Conservation (phyloP, 495 filamentous ascomycete species). For the Cercophora sp. region DNA sequence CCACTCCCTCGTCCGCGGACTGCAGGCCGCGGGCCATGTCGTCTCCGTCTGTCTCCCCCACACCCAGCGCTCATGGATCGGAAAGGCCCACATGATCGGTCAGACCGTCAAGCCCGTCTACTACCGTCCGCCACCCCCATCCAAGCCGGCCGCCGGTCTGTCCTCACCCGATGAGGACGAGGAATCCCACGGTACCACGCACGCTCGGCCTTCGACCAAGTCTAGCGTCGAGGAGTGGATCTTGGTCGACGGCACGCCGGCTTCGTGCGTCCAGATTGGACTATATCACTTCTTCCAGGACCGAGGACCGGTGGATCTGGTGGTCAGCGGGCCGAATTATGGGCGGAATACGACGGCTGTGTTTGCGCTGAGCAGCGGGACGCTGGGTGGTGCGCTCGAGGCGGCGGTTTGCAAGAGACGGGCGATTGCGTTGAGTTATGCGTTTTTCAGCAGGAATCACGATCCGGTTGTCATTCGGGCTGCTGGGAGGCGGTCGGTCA, state of each 20-base stretch:
- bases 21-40: constrained; percentile 72
- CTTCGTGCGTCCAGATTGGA: constrained; percentile 84
- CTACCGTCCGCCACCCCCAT: constrained; percentile 66
- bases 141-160: constrained; percentile 35
- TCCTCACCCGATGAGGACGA: constrained; percentile 12
- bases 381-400: constrained; percentile 87
- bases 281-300: constrained; percentile 82
- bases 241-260: constrained; percentile 83
- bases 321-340: constrained; percentile 91
- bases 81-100: constrained; percentile 91
- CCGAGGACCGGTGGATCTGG: constrained; percentile 74
- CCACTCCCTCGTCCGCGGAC: constrained; percentile 73
- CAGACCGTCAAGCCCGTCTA: constrained; percentile 82
- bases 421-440: constrained; percentile 80
- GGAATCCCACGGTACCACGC: constrained; percentile 54
- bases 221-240: constrained; percentile 82
- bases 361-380: constrained; percentile 86
- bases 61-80: constrained; percentile 93
- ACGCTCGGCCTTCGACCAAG: constrained; percentile 48
- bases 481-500: constrained; percentile 64
- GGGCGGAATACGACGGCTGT: constrained; percentile 90
- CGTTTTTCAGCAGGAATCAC: constrained; percentile 77
- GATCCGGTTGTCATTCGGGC: constrained; percentile 72
- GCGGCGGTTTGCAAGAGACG: constrained; percentile 76
- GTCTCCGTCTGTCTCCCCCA: constrained; percentile 90